Evolutionary conservation across 1,284 basidiomycete species (phyloP), one percentile per base, ranked within the genome.

Genomic region (Ustilago tritici): DNA sequence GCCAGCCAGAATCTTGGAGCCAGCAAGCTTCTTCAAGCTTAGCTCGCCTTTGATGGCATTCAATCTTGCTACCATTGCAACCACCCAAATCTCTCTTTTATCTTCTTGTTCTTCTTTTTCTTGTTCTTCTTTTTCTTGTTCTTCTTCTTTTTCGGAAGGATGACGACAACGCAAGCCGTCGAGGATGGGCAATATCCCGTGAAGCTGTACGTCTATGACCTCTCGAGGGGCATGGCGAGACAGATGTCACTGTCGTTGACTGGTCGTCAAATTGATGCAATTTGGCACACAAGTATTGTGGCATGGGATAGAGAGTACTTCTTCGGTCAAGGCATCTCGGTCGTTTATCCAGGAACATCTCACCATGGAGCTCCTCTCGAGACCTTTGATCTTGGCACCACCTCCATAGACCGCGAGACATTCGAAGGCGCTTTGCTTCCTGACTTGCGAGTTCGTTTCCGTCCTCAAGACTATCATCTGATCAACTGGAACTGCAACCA

Each of bases 201-300:
- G 63, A 61, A 92, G 81, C 90, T 97, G 43, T 95, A 95, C 82
- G 91, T 96, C 0, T 97, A 97, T 86, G 95, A 97, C 85, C 91
- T 95, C 64, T 94, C 91, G 84, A 91, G 92, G 32, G 94, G 94
- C 52, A 89, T 95, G 80, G 94, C 93, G 3, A 89, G 89, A 67
- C 89, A 91, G 69, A 88, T 95, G 60, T 94, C 93, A 10, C 86
- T 89, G 49, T 91, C 92, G 82, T 88, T 96, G 57, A 93, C 92
- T 0, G 95, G 95, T 3, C 90, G 90, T 60, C 75, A 79, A 15
- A 74, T 85, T 46, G 69, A 78, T 31, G 70, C 59, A 10, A 69
- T 78, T 67, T 86, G 85, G 85, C 93, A 97, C 87, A 95, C 95
- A 0, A 93, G 92, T 28, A 90, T 97, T 35, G 94, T 97, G 52